These are phyloP conservation scores for Tuber calosporum DNA, from an alignment of 495 filamentous ascomycete species.

Conservation along the genomic window DNA sequence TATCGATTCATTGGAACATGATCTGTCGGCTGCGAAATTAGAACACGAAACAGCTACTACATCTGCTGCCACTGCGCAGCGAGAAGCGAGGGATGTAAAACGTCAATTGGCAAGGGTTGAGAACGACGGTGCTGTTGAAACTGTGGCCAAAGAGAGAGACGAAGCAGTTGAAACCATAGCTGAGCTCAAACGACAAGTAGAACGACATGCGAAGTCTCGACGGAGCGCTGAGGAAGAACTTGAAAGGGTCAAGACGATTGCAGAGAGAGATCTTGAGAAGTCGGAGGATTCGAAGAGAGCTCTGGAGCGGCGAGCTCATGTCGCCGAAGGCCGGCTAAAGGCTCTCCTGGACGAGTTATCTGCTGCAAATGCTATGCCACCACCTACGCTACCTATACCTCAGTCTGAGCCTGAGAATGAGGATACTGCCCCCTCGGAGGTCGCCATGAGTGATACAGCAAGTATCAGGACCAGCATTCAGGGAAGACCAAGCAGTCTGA, in stretches of 20 bases:
- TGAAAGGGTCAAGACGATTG: constrained; percentile 63
- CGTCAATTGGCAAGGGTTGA: constrained; percentile 80
- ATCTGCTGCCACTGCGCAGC: constrained; percentile 54
- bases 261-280: constrained; percentile 70
- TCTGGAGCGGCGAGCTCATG: constrained; percentile 74
- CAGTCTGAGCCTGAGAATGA: constrained; percentile 50
- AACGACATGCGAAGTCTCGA: constrained; percentile 68
- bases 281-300: constrained; percentile 76
- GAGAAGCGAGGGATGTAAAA: constrained; percentile 72
- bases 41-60: constrained; percentile 66
- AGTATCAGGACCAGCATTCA: constrained; percentile 73
- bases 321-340: constrained; percentile 79
- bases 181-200: constrained; percentile 72
- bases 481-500: constrained; percentile 47
- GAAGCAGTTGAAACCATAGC: constrained; percentile 64
- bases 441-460: constrained; percentile 61
- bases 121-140: constrained; percentile 74
- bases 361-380: constrained; percentile 58
- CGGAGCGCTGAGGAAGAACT: constrained; percentile 76
- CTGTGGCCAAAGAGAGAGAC: constrained; percentile 78
- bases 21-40: constrained; percentile 58
- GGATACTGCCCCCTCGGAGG: constrained; percentile 43
- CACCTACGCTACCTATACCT: constrained; percentile 42
- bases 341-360: constrained; percentile 75
- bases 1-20: constrained; percentile 75